Conservation (phyloP, 2,329 filamentous ascomycete species). For the Rutstroemia sydowiana region DNA sequence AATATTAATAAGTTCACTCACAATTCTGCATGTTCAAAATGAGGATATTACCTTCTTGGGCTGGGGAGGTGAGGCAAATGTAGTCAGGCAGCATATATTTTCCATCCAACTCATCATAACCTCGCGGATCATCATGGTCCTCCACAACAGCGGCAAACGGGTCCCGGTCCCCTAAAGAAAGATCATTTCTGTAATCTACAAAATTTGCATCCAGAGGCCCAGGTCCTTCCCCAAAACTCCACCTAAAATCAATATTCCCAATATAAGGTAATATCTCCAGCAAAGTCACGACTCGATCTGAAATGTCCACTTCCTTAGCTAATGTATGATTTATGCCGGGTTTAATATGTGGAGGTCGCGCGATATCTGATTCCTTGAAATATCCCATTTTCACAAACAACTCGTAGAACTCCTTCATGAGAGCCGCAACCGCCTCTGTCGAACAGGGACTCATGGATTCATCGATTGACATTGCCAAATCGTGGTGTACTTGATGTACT, state of each 20-base stretch:
- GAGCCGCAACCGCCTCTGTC: slow-evolving; percentile 1
- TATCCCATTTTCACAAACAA: slow-evolving; percentile 16
- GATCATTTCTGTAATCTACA: slow-evolving; percentile 8
- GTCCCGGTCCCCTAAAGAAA: not conserved
- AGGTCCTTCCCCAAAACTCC: slow-evolving; percentile 2
- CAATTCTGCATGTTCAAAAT: slow-evolving; percentile 5
- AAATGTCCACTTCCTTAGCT: slow-evolving; percentile 9
- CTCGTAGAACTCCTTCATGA: slow-evolving; percentile 16
- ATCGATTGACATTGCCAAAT: not conserved
- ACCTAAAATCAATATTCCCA: not conserved
- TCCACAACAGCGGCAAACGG: slow-evolving; percentile 4
- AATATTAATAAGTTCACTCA: no score
- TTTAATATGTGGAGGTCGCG: slow-evolving; percentile 6
- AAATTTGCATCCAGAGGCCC: slow-evolving; percentile 12
- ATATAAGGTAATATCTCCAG: slow-evolving; percentile 18
- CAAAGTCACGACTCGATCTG: slow-evolving; percentile 8
- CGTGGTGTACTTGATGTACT: no score
- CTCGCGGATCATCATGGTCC: not conserved
- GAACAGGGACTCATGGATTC: not conserved
- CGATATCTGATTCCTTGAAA: slow-evolving; percentile 4
- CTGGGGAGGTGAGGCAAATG: slow-evolving; percentile 4
- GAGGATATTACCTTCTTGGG: slow-evolving; percentile 11
- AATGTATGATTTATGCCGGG: slow-evolving; percentile 8
- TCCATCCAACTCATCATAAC: slow-evolving; percentile 5
- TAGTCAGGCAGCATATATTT: slow-evolving; percentile 15